Conservation (phyloP, 345 rosid genomes). For the Brassica juncea region DNA sequence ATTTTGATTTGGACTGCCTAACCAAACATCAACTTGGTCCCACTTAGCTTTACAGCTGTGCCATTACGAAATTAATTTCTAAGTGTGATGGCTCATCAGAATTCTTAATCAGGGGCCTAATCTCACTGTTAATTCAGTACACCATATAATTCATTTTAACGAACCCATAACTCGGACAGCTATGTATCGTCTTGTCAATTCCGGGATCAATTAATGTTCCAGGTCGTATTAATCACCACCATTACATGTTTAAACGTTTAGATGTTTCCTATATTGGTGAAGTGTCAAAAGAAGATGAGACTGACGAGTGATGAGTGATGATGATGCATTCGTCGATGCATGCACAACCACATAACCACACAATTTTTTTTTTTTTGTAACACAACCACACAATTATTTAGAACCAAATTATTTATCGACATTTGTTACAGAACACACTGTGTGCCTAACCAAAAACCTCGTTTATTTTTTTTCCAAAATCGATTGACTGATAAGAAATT, state of each 20-base stretch:
- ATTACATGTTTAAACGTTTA: not conserved
- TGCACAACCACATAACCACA: not conserved
- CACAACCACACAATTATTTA: not conserved
- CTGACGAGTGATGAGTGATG: not conserved
- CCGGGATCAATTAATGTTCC: not conserved
- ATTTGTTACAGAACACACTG: not conserved
- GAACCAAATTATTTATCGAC: not conserved
- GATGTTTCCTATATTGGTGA: not conserved
- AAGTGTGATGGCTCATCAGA: not conserved
- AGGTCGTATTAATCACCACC: not conserved
- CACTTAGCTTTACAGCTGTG: not conserved
- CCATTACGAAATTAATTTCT: not conserved
- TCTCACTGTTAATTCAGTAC: not conserved
- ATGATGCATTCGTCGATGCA: not conserved
- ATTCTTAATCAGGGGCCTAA: not conserved
- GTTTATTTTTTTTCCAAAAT: not conserved
- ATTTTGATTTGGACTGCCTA: not conserved
- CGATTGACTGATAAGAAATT: not conserved
- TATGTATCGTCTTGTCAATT: not conserved
- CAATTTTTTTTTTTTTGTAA: not conserved
- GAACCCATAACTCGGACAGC: not conserved
- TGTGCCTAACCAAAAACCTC: not conserved
- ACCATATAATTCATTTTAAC: not conserved
- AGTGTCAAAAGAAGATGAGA: not conserved
- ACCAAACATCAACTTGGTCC: not conserved